These are phyloP conservation scores for Arabis hirsuta DNA, from an alignment of 345 rosid species.

Conservation along the genomic window DNA sequence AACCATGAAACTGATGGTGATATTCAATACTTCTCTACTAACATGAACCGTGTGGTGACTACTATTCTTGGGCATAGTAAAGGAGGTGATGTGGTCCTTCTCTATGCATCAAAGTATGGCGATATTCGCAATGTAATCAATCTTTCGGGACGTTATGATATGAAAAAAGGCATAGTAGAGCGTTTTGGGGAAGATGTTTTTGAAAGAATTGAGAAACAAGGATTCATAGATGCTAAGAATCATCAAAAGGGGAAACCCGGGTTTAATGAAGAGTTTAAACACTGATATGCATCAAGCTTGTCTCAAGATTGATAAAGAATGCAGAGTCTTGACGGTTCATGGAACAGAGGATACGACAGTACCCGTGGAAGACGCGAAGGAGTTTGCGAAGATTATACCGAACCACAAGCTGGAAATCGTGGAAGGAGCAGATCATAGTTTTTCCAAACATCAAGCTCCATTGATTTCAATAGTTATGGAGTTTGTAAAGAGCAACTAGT, in stretches of 20 bases:
- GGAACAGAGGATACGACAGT: slow-evolving; percentile 60
- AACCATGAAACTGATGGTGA: neutral
- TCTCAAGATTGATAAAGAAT: slow-evolving; percentile 53
- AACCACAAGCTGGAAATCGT: slow-evolving; percentile 60
- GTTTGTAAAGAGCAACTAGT: slow-evolving; percentile 45
- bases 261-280: neutral
- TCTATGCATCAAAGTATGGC: neutral
- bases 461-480: slow-evolving; percentile 48
- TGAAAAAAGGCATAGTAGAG: neutral
- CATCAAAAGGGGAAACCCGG: neutral
- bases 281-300: slow-evolving; percentile 62
- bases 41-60: neutral
- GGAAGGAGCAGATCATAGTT: slow-evolving; percentile 60
- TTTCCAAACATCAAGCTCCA: slow-evolving; percentile 54
- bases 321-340: slow-evolving; percentile 80
- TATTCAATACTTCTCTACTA: neutral
- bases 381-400: slow-evolving; percentile 50
- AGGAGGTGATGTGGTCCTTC: slow-evolving; percentile 53
- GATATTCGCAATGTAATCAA: neutral
- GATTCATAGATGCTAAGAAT: neutral
- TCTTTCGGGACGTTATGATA: neutral
- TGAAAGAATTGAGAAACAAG: neutral
- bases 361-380: slow-evolving; percentile 62
- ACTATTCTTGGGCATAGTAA: slow-evolving; percentile 32
- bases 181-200: neutral